Evolutionary conservation across 2,329 filamentous ascomycete genomes (phyloP).

Genomic region (Claviceps monticola): DNA sequence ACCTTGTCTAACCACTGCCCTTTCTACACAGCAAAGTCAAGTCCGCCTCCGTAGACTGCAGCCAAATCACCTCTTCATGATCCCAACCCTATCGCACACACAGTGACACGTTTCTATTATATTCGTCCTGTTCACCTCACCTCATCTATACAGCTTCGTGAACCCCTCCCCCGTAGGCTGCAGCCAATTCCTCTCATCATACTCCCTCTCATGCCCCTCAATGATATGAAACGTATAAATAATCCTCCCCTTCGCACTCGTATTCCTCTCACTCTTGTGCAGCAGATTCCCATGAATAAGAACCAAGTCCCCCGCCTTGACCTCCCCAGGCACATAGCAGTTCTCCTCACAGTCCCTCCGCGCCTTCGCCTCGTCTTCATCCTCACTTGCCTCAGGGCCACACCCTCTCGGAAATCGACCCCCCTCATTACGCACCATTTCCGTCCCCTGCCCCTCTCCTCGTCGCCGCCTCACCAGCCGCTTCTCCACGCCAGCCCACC

Average conservation of each 20-base stretch:
- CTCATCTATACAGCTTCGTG: conserved; percentile 43
- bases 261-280: conserved; percentile 93
- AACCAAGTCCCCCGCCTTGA: conserved; percentile 81
- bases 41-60: no score
- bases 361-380: conserved; percentile 12
- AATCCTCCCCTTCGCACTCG: conserved; percentile 71
- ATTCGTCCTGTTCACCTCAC: background rate
- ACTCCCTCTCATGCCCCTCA: conserved; percentile 58
- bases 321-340: conserved; percentile 65
- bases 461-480: conserved; percentile 55
- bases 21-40: no score
- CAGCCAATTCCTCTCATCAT: conserved; percentile 86
- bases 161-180: conserved; percentile 75
- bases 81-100: no score
- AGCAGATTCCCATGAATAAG: conserved; percentile 91
- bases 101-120: no score
- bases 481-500: conserved; percentile 52
- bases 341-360: no score
- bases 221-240: conserved; percentile 98
- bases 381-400: conserved; percentile 23
- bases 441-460: conserved; percentile 33
- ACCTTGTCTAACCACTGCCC: no score
- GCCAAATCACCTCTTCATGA: no score
- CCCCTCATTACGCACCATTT: conserved; percentile 58
- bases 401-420: conserved; percentile 43